phyloP scores from a whole-genome alignment of 805 yeast species.

The Kockiozyma suomiensis region DNA sequence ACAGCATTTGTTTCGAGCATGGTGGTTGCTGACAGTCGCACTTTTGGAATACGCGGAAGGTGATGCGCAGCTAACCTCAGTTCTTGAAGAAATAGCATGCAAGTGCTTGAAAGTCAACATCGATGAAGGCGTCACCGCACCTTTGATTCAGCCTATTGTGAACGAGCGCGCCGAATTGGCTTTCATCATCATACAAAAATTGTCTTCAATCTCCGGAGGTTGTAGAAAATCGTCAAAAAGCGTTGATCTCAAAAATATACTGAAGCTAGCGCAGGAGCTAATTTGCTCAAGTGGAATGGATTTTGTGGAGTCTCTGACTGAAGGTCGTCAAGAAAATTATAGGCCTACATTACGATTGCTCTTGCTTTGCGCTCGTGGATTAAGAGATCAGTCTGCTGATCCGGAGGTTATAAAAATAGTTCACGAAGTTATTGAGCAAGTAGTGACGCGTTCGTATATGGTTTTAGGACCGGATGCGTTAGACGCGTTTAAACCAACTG shows the following conservation, averaged over 20 bases:
- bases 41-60: constrained; percentile 47
- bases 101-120: constrained; percentile 56
- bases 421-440: constrained; percentile 16
- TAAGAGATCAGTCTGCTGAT: not conserved
- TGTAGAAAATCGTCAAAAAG: constrained; percentile 1
- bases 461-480: constrained; percentile 27
- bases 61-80: constrained; percentile 29
- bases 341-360: constrained; percentile 38
- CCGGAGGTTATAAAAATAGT: constrained; percentile 7
- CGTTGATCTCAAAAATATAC: constrained; percentile 43
- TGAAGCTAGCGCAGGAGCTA: constrained; percentile 38
- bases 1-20: constrained; percentile 62
- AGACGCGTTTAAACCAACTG: constrained; percentile 12
- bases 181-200: constrained; percentile 49
- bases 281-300: constrained; percentile 42
- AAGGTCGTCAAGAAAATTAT: constrained; percentile 37
- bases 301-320: constrained; percentile 49
- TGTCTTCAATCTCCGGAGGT: constrained; percentile 19
- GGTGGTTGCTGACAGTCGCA: constrained; percentile 76
- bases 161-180: constrained; percentile 69
- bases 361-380: constrained; percentile 19
- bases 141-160: constrained; percentile 54
- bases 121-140: constrained; percentile 55
- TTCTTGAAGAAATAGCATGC: constrained; percentile 45
- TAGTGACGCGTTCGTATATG: constrained; percentile 22